These are phyloP conservation scores for Apiotrichum gamsii DNA, from an alignment of 1,284 basidiomycete species.

Conservation along the genomic window DNA sequence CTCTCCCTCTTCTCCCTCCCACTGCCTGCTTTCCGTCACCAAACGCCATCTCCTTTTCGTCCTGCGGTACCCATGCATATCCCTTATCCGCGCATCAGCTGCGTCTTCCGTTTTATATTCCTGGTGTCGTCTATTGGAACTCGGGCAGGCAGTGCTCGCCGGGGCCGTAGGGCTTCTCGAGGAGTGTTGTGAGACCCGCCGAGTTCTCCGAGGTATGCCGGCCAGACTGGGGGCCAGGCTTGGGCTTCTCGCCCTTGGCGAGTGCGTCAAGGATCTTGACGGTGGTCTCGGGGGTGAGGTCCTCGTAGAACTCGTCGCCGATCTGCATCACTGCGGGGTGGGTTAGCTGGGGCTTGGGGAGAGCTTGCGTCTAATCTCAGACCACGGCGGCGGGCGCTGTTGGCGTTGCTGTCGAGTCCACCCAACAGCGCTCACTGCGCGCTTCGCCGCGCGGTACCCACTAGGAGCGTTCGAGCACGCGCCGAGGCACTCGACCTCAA, in stretches of 20 bases:
- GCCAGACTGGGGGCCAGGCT: slow-evolving; percentile 84
- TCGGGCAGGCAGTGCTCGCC: slow-evolving; percentile 83
- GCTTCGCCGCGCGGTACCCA: slow-evolving; percentile 31
- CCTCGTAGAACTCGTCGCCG: slow-evolving; percentile 97
- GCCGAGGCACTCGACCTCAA: slow-evolving; percentile 97
- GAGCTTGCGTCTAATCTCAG: no score
- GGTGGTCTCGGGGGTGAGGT: slow-evolving; percentile 86
- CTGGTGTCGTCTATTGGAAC: slow-evolving; percentile 68
- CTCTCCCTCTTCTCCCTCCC: no score
- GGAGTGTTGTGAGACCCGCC: slow-evolving; percentile 76
- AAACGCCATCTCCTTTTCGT: no score
- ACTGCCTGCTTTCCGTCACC: no score
- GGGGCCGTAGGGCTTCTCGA: slow-evolving; percentile 87
- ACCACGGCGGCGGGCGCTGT: no score
- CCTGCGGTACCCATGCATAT: background rate
- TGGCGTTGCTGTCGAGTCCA: no score
- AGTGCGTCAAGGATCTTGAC: slow-evolving; percentile 82
- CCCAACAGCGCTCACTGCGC: no score
- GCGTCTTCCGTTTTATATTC: slow-evolving; percentile 2
- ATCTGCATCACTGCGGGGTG: slow-evolving; percentile 67
- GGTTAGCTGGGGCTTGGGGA: no score
- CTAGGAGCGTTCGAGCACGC: slow-evolving; percentile 98
- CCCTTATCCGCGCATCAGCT: no score
- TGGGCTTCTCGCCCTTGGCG: slow-evolving; percentile 75
- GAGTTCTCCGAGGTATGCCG: slow-evolving; percentile 84